Evolutionary conservation across 2,329 filamentous ascomycete genomes (phyloP).

Genomic region (Trichothecium sympodiale): DNA sequence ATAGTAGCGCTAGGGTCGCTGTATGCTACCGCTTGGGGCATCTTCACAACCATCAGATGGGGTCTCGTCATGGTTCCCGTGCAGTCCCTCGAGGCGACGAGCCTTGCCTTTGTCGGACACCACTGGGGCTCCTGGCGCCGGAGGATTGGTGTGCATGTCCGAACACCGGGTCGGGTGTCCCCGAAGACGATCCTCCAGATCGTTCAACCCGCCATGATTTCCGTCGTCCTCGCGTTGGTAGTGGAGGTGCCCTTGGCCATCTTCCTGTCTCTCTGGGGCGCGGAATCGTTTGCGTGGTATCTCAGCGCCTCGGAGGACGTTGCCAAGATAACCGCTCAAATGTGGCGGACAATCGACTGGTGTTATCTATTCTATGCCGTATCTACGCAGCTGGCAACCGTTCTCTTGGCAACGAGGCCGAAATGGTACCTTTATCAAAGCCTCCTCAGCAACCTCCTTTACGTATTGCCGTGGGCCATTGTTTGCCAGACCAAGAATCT

Average conservation of each 20-base stretch:
- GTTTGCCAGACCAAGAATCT: slow-evolving; percentile 40
- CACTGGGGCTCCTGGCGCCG: slow-evolving; percentile 45
- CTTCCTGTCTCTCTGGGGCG: slow-evolving; percentile 48
- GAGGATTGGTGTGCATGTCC: slow-evolving; percentile 11
- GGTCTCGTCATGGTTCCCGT: slow-evolving; percentile 66
- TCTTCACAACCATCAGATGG: slow-evolving; percentile 67
- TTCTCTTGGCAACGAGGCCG: slow-evolving; percentile 53
- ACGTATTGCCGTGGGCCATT: slow-evolving; percentile 62
- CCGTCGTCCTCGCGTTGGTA: slow-evolving; percentile 38
- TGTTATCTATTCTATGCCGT: slow-evolving; percentile 62
- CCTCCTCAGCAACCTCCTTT: slow-evolving; percentile 54
- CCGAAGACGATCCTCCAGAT: slow-evolving; percentile 23
- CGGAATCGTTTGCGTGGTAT: slow-evolving; percentile 49
- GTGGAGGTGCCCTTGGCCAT: slow-evolving; percentile 54
- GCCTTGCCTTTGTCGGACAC: slow-evolving; percentile 56
- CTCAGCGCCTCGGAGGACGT: slow-evolving; percentile 47
- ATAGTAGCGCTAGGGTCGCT: slow-evolving; percentile 52
- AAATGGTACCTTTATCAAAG: slow-evolving; percentile 60
- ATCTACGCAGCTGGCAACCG: slow-evolving; percentile 52
- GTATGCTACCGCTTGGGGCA: slow-evolving; percentile 62
- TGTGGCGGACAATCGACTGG: slow-evolving; percentile 54
- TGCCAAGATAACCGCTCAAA: slow-evolving; percentile 48
- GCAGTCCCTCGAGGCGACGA: slow-evolving; percentile 52
- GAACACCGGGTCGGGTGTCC: slow-evolving; percentile 8
- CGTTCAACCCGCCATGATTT: slow-evolving; percentile 38